Percentiles rank a stretch among this genome's conserved stretches.
Evolutionary conservation across 441 rosid genomes (phyloP).

Genomic region (Omphalea diandra): DNA sequence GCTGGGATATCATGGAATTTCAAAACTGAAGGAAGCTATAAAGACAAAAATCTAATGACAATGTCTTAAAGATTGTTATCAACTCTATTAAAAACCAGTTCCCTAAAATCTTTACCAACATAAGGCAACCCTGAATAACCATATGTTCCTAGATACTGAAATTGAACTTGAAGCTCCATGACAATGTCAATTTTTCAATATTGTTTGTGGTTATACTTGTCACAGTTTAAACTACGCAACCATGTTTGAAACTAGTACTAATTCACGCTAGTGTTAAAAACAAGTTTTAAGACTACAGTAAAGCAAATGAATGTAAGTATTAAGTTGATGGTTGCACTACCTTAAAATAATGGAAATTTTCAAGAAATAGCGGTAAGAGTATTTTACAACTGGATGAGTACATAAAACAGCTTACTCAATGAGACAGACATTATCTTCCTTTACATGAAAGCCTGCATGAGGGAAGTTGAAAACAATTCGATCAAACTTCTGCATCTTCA

Average conservation of each 20-base stretch:
- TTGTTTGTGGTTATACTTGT: neutral
- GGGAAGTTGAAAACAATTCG: slow-evolving; percentile 47
- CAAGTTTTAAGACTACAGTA: neutral
- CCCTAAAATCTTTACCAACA: neutral
- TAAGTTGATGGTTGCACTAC: neutral
- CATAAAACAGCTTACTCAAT: slow-evolving; percentile 33
- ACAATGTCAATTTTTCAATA: neutral
- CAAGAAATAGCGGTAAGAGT: neutral
- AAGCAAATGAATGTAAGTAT: neutral
- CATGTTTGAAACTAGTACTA: neutral
- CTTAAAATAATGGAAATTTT: neutral
- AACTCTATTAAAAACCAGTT: neutral
- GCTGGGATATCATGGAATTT: neutral
- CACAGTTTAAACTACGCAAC: neutral
- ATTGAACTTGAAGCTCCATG: neutral
- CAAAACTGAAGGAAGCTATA: neutral
- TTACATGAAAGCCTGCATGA: slow-evolving; percentile 53
- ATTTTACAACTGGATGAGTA: neutral
- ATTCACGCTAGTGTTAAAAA: neutral
- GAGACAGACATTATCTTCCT: slow-evolving; percentile 23
- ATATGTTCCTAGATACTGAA: neutral
- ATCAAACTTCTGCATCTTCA: slow-evolving; percentile 44
- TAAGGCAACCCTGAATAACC: neutral
- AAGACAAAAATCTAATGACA: neutral
- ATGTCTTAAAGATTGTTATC: neutral